Conservation (phyloP, 116 monocot species). For the Iris pallida region DNA sequence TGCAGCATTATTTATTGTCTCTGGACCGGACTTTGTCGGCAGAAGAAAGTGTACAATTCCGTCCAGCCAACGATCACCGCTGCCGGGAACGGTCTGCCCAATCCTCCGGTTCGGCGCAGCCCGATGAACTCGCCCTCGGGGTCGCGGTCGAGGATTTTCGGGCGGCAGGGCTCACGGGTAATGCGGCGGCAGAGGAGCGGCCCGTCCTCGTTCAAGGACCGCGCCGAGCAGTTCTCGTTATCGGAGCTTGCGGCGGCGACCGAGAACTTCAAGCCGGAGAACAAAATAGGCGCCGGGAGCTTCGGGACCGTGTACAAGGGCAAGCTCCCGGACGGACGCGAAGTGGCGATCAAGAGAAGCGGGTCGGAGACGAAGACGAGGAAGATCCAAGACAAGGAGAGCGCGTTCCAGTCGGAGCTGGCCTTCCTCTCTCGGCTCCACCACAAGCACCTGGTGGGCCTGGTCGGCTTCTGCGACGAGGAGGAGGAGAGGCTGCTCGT, state of each 20-base stretch:
- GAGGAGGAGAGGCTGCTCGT: constrained; percentile 38
- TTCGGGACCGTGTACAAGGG: constrained; percentile 56
- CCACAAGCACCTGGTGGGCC: constrained; percentile 54
- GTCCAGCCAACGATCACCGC: constrained; percentile 57
- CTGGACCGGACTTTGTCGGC: constrained; percentile 38
- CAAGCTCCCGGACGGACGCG: constrained; percentile 35
- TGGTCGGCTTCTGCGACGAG: constrained; percentile 54
- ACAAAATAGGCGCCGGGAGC: constrained; percentile 46
- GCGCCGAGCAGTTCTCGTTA: constrained; percentile 41
- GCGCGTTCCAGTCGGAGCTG: constrained; percentile 44
- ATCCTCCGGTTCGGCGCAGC: constrained; percentile 7
- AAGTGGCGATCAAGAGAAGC: constrained; percentile 39
- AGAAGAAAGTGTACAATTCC: constrained; percentile 73
- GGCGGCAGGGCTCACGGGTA: constrained; percentile 46
- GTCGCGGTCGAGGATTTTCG: constrained; percentile 31
- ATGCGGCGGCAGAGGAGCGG: constrained; percentile 80
- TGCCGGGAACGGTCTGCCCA: constrained; percentile 5
- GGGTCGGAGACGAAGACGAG: constrained; percentile 14
- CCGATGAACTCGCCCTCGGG: constrained; percentile 22
- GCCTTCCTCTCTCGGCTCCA: constrained; percentile 48
- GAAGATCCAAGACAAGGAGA: constrained; percentile 37
- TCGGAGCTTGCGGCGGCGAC: constrained; percentile 26
- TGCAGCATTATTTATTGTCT: constrained; percentile 51
- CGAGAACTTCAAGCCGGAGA: constrained; percentile 22
- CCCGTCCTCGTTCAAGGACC: constrained; percentile 61